A percentile compares a stretch with the other conserved stretches of the same genome.
Evolutionary conservation across 2,329 filamentous ascomycete genomes (phyloP).

Genomic region (Rasamsonia emersonii): DNA sequence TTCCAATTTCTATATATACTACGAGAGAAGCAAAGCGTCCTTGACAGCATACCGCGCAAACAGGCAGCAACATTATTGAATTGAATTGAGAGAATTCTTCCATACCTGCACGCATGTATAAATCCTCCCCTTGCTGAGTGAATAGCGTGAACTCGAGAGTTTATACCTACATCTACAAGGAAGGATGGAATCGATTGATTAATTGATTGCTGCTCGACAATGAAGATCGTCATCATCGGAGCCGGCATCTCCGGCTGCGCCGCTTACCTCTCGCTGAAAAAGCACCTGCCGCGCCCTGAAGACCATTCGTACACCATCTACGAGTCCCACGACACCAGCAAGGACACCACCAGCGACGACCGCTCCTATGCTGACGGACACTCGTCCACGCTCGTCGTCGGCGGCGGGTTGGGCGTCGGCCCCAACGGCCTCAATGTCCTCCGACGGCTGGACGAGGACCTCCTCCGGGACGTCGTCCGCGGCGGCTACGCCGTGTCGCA

Average conservation of each 20-base stretch:
- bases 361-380: constrained; percentile 14
- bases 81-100: too few species aligned
- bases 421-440: constrained; percentile 34
- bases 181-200: too few species aligned
- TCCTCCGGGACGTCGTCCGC: constrained; percentile 24
- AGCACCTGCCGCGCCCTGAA: constrained; percentile 25
- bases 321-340: constrained; percentile 30
- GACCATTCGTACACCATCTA: constrained; percentile 30
- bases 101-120: too few species aligned
- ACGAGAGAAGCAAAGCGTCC: too few species aligned
- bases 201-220: too few species aligned
- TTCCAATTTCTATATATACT: too few species aligned
- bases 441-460: constrained; percentile 25
- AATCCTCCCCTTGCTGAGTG: too few species aligned
- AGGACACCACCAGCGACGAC: constrained; percentile 14
- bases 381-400: constrained; percentile 28
- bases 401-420: constrained; percentile 30
- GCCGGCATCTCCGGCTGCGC: constrained; percentile 34
- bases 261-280: constrained; percentile 32
- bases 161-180: too few species aligned
- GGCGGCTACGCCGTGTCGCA: constrained; percentile 25
- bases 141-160: too few species aligned
- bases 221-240: constrained; percentile 39
- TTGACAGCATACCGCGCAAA: too few species aligned
- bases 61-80: too few species aligned